Evolutionary conservation across 1,284 basidiomycete species (phyloP).

Genomic region (Trametes hirsuta): DNA sequence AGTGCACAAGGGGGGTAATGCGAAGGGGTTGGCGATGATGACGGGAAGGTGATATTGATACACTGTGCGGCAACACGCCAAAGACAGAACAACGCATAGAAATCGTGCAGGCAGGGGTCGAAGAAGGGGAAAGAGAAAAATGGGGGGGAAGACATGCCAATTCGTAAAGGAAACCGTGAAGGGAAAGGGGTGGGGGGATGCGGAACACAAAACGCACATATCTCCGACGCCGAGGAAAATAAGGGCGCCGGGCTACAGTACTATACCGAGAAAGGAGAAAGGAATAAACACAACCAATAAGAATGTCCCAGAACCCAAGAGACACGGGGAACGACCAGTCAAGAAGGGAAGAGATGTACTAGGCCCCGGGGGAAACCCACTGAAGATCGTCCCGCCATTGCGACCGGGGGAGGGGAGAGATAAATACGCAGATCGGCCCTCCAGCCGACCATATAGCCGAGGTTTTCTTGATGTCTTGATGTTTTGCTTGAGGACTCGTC

Average conservation of each 20-base stretch:
- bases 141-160: conserved; percentile 16
- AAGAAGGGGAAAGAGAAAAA: conserved; percentile 6
- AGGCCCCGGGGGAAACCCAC: conserved; percentile 35
- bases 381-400: conserved; percentile 29
- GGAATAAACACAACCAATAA: conserved; percentile 34
- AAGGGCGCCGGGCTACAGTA: conserved; percentile 24
- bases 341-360: conserved; percentile 37
- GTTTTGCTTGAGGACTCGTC: conserved; percentile 33
- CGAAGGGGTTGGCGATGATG: conserved; percentile 26
- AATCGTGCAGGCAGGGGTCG: conserved; percentile 16
- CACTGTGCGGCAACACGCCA: conserved; percentile 36
- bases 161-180: conserved; percentile 15
- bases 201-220: conserved; percentile 18
- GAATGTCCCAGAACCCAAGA: conserved; percentile 50
- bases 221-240: conserved; percentile 22
- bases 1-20: conserved; percentile 29
- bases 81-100: conserved; percentile 20
- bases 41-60: conserved; percentile 37
- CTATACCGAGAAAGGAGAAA: conserved; percentile 21
- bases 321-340: conserved; percentile 38
- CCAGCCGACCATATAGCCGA: conserved; percentile 26
- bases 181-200: background rate
- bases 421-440: conserved; percentile 43
- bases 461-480: conserved; percentile 31
- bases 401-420: conserved; percentile 33